phyloP scores from a whole-genome alignment of 352 stramenopile species.

The Globisporangium irregulare region DNA sequence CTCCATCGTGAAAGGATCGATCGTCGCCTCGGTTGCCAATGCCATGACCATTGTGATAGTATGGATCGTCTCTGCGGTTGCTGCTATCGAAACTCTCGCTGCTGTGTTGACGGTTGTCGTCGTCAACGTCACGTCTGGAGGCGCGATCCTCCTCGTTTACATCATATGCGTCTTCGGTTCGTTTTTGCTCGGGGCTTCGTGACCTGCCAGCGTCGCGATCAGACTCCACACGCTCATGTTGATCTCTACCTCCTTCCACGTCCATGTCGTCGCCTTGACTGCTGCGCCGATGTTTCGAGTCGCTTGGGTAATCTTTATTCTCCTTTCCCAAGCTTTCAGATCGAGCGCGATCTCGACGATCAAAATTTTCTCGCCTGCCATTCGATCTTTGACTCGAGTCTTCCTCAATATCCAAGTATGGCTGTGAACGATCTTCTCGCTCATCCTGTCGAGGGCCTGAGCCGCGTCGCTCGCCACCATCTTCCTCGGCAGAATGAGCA shows the following conservation, averaged over 20 bases:
- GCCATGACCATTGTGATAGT: not conserved
- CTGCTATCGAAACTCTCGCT: not conserved
- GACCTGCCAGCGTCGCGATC: not conserved
- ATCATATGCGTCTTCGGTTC: not conserved
- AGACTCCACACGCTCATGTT: not conserved
- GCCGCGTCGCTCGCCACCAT: not conserved
- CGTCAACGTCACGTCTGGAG: not conserved
- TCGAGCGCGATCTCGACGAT: conserved; percentile 3
- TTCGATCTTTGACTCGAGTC: not conserved
- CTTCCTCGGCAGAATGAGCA: not conserved
- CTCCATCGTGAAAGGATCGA: not conserved
- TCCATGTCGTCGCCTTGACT: not conserved
- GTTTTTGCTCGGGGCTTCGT: conserved; percentile 4
- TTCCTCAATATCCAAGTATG: not conserved
- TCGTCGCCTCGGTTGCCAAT: not conserved
- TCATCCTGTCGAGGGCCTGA: not conserved
- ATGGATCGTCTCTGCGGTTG: not conserved
- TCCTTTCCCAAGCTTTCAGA: conserved; percentile 7
- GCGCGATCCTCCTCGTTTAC: not conserved
- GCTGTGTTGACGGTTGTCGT: not conserved
- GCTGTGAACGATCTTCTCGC: not conserved
- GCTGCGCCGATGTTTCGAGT: not conserved
- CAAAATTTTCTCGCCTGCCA: not conserved
- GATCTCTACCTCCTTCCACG: not conserved
- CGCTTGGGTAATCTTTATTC: not conserved